A percentile compares a stretch with the other conserved stretches of the same genome.
These are phyloP conservation scores for Leccinum huronense DNA, from an alignment of 1,284 basidiomycete species.

Conservation along the genomic window DNA sequence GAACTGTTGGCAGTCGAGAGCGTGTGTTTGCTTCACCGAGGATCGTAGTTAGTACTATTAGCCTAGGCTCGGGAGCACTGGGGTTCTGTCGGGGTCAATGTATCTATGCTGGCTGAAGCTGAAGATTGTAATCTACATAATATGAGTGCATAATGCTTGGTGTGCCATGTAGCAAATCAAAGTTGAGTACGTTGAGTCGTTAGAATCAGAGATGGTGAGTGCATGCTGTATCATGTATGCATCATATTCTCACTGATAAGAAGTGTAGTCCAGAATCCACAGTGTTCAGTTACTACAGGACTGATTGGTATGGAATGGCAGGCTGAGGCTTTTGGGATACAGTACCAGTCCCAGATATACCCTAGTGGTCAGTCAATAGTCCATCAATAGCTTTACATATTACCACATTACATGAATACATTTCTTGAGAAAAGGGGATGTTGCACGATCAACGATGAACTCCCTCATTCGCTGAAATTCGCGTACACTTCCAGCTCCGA, in stretches of 20 bases:
- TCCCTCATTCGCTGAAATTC: rapidly evolving
- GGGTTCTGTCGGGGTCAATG: not conserved
- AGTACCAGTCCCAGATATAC: not conserved
- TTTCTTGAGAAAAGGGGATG: not conserved
- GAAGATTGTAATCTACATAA: not conserved
- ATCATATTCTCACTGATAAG: too few relatives aligned
- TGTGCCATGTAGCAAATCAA: too few relatives aligned
- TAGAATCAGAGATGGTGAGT: too few relatives aligned
- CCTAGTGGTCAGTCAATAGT: not conserved
- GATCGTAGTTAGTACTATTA: slow-evolving; percentile 11
- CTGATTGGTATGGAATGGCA: too few relatives aligned
- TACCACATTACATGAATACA: not conserved
- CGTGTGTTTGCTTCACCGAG: slow-evolving; percentile 26
- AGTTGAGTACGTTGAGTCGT: too few relatives aligned
- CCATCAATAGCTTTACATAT: not conserved
- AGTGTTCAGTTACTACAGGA: too few relatives aligned
- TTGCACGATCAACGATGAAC: not conserved
- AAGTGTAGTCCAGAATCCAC: too few relatives aligned
- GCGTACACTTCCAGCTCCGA: not conserved
- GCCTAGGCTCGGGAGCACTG: not conserved
- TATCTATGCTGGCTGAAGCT: not conserved
- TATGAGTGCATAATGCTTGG: too few relatives aligned
- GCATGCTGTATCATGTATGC: too few relatives aligned
- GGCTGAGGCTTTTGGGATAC: too few relatives aligned
- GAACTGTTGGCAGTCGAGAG: slow-evolving; percentile 26